Percentiles rank a stretch among this genome's conserved stretches.
Conservation (phyloP, 2,329 filamentous ascomycete genomes). For the Aspergillus ruber region DNA sequence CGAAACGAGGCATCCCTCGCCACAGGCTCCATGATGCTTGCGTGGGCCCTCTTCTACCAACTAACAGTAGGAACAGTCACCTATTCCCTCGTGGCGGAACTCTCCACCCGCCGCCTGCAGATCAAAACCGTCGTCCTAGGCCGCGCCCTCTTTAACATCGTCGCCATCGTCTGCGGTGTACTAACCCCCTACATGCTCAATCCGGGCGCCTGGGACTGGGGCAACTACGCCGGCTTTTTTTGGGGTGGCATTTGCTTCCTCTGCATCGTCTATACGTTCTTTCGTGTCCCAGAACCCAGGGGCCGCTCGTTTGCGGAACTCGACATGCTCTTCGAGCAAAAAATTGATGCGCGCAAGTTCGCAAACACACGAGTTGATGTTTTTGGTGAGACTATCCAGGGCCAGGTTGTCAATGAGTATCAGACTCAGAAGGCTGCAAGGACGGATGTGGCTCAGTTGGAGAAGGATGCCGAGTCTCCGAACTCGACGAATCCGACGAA, state of each 20-base stretch:
- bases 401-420: conserved; percentile 22
- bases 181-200: conserved; percentile 92
- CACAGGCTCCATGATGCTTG: conserved; percentile 77
- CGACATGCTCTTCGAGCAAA: conserved; percentile 73
- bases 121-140: conserved; percentile 89
- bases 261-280: conserved; percentile 76
- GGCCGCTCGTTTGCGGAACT: conserved; percentile 81
- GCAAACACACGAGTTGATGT: conserved; percentile 51
- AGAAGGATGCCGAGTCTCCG: conserved; percentile 33
- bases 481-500: background rate
- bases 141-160: conserved; percentile 73
- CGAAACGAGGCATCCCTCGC: conserved; percentile 60
- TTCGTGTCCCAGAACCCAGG: conserved; percentile 70
- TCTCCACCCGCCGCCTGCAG: conserved; percentile 74
- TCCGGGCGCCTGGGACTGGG: conserved; percentile 78
- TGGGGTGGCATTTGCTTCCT: conserved; percentile 75
- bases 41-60: conserved; percentile 79
- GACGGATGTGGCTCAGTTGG: conserved; percentile 49
- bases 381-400: conserved; percentile 39
- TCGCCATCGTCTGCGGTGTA: conserved; percentile 73
- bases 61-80: conserved; percentile 82
- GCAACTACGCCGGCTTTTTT: conserved; percentile 82
- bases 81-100: conserved; percentile 79
- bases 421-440: conserved; percentile 43
- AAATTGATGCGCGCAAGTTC: conserved; percentile 67